A percentile compares a stretch with the other conserved stretches of the same genome.
These are phyloP conservation scores for Venturiaceae sp. DNA, from an alignment of 2,329 filamentous ascomycete genomes.

Conservation along the genomic window DNA sequence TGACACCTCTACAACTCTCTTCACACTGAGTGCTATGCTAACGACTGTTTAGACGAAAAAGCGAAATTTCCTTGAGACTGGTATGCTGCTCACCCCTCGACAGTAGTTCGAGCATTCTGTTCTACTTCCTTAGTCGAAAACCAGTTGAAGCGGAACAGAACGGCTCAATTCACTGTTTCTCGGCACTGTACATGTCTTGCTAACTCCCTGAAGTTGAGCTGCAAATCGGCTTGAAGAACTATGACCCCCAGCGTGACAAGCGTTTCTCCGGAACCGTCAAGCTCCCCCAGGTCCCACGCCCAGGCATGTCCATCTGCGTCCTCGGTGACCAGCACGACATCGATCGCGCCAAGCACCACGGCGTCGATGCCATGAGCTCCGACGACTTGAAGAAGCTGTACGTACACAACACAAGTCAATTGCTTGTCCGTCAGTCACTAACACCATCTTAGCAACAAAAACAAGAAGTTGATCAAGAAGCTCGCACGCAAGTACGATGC, in stretches of 20 bases:
- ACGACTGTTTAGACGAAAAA: too few relatives aligned
- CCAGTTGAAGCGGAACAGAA: slow-evolving; percentile 26
- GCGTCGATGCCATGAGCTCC: slow-evolving; percentile 94
- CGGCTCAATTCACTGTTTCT: not conserved
- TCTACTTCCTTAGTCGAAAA: slow-evolving; percentile 15
- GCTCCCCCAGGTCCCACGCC: slow-evolving; percentile 84
- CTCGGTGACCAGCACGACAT: slow-evolving; percentile 96
- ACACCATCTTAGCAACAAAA: slow-evolving; percentile 3
- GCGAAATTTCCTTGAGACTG: slow-evolving; percentile 77
- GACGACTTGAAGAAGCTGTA: slow-evolving; percentile 99
- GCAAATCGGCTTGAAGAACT: slow-evolving; percentile 38
- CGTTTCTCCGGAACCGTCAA: slow-evolving; percentile 99
- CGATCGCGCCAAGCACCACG: slow-evolving; percentile 98
- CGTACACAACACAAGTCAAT: slow-evolving; percentile 43
- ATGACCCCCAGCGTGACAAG: slow-evolving; percentile 97
- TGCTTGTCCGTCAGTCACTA: not conserved
- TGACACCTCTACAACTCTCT: too few relatives aligned
- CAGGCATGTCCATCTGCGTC: slow-evolving; percentile 83
- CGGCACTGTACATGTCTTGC: slow-evolving; percentile 15
- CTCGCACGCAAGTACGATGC: slow-evolving; percentile 99
- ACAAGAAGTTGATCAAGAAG: slow-evolving; percentile 33
- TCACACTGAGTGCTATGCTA: too few relatives aligned
- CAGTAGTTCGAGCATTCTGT: too few relatives aligned
- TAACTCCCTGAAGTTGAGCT: too few relatives aligned
- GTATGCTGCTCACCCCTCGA: too few relatives aligned